phyloP scores from a whole-genome alignment of 169 alveolate genomes.

The Plasmodium gaboni region DNA sequence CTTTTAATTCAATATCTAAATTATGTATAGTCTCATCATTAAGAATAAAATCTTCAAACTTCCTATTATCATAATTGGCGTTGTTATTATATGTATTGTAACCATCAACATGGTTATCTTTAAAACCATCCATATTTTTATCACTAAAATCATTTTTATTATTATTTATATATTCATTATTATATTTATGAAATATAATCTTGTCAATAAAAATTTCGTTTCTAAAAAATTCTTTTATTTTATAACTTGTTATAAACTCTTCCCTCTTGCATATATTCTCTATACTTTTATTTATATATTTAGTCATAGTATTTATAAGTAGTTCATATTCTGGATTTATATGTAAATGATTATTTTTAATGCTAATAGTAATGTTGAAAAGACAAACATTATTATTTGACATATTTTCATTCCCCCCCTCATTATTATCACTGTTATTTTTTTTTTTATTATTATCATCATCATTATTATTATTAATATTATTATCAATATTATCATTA shows the following conservation, averaged over 20 bases:
- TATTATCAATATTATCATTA: neutral
- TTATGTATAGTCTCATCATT: conserved; percentile 14
- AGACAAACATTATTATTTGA: conserved; percentile 35
- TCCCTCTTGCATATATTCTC: conserved; percentile 40
- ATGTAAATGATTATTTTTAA: conserved; percentile 12
- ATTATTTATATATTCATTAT: neutral
- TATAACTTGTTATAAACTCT: conserved; percentile 14
- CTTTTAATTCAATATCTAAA: conserved; percentile 26
- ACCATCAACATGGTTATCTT: neutral
- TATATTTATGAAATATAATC: neutral
- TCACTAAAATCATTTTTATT: neutral
- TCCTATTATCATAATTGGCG: neutral
- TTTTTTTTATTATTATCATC: neutral
- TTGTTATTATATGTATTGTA: too few relatives aligned
- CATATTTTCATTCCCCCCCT: neutral
- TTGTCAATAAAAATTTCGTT: conserved; percentile 37
- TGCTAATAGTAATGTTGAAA: conserved; percentile 13
- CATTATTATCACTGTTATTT: conserved; percentile 2
- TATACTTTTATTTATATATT: conserved; percentile 12
- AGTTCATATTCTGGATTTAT: conserved; percentile 27
- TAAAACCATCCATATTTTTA: neutral
- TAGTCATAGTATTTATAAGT: conserved; percentile 18
- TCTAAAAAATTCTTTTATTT: conserved; percentile 32
- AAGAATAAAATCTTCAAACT: neutral
- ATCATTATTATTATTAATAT: neutral